These are phyloP conservation scores for Phoma herbarum DNA, from an alignment of 2,329 filamentous ascomycete species.

Conservation along the genomic window DNA sequence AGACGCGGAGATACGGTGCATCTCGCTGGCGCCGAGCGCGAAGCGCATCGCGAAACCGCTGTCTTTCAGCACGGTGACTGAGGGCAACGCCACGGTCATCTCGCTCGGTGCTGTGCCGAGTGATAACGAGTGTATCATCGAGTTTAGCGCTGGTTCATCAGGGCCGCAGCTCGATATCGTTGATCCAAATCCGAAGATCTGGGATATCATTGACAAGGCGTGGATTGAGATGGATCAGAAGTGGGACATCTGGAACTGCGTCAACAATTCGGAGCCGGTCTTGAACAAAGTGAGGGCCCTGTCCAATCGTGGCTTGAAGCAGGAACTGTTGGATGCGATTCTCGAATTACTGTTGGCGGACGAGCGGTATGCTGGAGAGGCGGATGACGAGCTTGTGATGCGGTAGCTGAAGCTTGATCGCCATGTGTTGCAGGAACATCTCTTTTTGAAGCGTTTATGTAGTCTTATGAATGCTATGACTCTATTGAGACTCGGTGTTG, in stretches of 20 bases:
- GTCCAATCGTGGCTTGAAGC: slow-evolving; percentile 37
- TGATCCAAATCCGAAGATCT: slow-evolving; percentile 42
- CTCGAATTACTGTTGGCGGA: slow-evolving; percentile 49
- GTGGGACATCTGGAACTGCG: slow-evolving; percentile 44
- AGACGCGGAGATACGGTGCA: slow-evolving; percentile 34
- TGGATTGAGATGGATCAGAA: slow-evolving; percentile 46
- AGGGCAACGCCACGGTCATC: slow-evolving; percentile 41
- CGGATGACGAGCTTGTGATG: slow-evolving; percentile 1
- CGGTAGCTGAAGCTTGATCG: neutral
- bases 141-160: slow-evolving; percentile 28
- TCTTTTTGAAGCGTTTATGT: neutral
- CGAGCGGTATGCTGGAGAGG: slow-evolving; percentile 38
- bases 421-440: neutral
- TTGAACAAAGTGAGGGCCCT: slow-evolving; percentile 42
- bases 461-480: neutral
- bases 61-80: slow-evolving; percentile 23
- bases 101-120: slow-evolving; percentile 34
- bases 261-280: slow-evolving; percentile 40
- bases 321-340: slow-evolving; percentile 45
- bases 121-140: slow-evolving; percentile 37
- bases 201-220: slow-evolving; percentile 41
- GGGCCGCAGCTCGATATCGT: slow-evolving; percentile 46
- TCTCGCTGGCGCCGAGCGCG: slow-evolving; percentile 33
- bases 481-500: no score
- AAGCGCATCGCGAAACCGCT: slow-evolving; percentile 39